Base-by-base conservation (phyloP, 2,329 filamentous ascomycete species). In the Colletotrichum plurivorum region DNA sequence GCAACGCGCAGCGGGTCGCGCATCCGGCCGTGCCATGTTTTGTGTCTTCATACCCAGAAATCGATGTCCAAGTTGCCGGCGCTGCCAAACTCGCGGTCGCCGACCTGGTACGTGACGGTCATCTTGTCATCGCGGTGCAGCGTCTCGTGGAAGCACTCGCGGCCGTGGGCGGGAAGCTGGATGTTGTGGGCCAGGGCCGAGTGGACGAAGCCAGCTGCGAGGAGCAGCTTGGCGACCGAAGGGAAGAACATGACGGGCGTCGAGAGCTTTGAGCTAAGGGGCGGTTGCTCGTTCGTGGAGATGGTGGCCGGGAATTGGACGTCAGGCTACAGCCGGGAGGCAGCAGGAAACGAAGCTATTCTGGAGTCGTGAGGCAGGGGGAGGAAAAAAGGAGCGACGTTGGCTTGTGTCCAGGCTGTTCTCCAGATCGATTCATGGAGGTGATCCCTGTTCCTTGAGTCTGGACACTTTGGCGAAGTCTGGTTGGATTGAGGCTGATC, bases 61-160 rank as follows among this genome's bases (percentile, higher is more conserved):
- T 99, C 96, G 78, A 99, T 92, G 75, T 98, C 95, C 69, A 99
- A 85, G 78, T 98, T 98, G 41, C 95, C 95, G 67, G 94, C 95
- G 60, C 93, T 93, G 59, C 95, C 95, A 82, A 97, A 98, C 80
- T 99, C 96, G 74, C 95, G 88, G 80, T 99, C 96, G 78, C 96
- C 96, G 68, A 98, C 95, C 85, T 98, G 96, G 87, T 97, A 99
- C 36, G 95, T 97, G 69, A 99, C 95, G 9, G 94, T 98, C 96
- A 99, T 99, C 83, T 92, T 93, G 85, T 99, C 96, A 82, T 97
- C 96, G 80, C 88, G 90, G 85, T 97, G 95, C 69, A 99, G 90
- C 75, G 87, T 83, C 85, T 99, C 96, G 86, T 97, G 93, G 88
- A 98, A 99, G 87, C 96, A 99, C 86, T 99, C 96, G 83, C 94